A percentile compares a stretch with the other conserved stretches of the same genome.
Conservation (phyloP, 2,329 filamentous ascomycete genomes). For the Malbranchea zuffiana region DNA sequence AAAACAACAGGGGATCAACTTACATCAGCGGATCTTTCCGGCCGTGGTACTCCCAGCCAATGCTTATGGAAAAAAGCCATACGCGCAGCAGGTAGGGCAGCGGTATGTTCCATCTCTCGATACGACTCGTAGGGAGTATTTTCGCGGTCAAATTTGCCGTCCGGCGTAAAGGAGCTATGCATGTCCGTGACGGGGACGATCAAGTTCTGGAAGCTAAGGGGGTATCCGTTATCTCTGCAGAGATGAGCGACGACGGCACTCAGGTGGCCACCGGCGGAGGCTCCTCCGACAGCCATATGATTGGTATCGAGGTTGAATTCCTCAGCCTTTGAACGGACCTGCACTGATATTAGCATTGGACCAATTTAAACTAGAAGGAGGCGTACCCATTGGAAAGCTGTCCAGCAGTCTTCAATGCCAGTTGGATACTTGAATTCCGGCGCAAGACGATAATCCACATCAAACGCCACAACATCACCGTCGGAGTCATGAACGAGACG, state of each 20-base stretch:
- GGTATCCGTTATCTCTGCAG: slow-evolving; percentile 28
- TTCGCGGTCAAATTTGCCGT: slow-evolving; percentile 26
- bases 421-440: slow-evolving; percentile 32
- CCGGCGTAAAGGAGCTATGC: slow-evolving; percentile 27
- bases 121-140: slow-evolving; percentile 32
- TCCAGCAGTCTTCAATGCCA: slow-evolving; percentile 32
- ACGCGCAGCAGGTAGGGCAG: slow-evolving; percentile 26
- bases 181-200: slow-evolving; percentile 30
- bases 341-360: slow-evolving; percentile 4
- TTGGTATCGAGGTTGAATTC: slow-evolving; percentile 28
- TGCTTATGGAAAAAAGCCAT: slow-evolving; percentile 33
- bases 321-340: slow-evolving; percentile 25
- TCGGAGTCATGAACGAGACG: slow-evolving; percentile 28
- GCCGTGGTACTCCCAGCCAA: slow-evolving; percentile 30
- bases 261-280: slow-evolving; percentile 33
- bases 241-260: slow-evolving; percentile 30
- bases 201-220: slow-evolving; percentile 29
- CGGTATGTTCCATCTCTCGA: slow-evolving; percentile 29
- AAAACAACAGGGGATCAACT: slow-evolving; percentile 10
- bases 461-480: slow-evolving; percentile 33
- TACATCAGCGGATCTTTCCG: slow-evolving; percentile 26
- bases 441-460: slow-evolving; percentile 36
- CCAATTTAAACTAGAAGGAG: background rate
- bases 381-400: slow-evolving; percentile 31
- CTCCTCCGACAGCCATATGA: slow-evolving; percentile 30